Conservation (phyloP, 805 yeast genomes). For the Candida suzukii region DNA sequence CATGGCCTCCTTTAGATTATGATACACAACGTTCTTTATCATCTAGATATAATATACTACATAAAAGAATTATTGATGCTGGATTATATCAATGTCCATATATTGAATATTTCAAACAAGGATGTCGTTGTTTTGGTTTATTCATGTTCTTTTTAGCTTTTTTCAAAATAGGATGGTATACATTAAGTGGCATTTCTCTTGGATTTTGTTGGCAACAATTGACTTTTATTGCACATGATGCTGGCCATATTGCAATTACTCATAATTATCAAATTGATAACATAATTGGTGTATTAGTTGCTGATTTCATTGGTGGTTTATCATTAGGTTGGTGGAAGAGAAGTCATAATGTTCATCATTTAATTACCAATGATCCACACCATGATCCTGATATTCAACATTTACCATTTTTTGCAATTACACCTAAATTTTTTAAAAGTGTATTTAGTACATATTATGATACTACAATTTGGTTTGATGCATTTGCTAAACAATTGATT, state of each 20-base stretch:
- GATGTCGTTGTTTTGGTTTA: constrained; percentile 49
- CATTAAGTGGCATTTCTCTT: constrained; percentile 53
- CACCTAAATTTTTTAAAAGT: constrained; percentile 57
- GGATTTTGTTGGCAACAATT: constrained; percentile 88
- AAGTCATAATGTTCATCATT: constrained; percentile 89
- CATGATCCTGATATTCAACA: constrained; percentile 96
- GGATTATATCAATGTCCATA: constrained; percentile 73
- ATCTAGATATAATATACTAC: constrained; percentile 53
- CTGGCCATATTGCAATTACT: constrained; percentile 80
- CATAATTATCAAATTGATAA: constrained; percentile 76
- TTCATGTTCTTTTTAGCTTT: constrained; percentile 43
- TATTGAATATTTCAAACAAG: constrained; percentile 64
- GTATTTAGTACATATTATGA: constrained; percentile 80
- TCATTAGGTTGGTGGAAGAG: constrained; percentile 95
- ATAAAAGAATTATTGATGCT: constrained; percentile 41
- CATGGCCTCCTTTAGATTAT: constrained; percentile 60
- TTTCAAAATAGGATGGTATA: constrained; percentile 37
- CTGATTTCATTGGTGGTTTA: constrained; percentile 80
- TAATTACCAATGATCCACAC: constrained; percentile 86
- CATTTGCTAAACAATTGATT: constrained; percentile 48
- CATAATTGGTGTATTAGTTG: constrained; percentile 62
- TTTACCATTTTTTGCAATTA: constrained; percentile 84
- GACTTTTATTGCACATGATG: constrained; percentile 84
- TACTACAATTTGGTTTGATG: constrained; percentile 58
- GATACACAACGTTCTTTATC: constrained; percentile 56